Conservation (phyloP, 345 rosid genomes). For the Turritis glabra region DNA sequence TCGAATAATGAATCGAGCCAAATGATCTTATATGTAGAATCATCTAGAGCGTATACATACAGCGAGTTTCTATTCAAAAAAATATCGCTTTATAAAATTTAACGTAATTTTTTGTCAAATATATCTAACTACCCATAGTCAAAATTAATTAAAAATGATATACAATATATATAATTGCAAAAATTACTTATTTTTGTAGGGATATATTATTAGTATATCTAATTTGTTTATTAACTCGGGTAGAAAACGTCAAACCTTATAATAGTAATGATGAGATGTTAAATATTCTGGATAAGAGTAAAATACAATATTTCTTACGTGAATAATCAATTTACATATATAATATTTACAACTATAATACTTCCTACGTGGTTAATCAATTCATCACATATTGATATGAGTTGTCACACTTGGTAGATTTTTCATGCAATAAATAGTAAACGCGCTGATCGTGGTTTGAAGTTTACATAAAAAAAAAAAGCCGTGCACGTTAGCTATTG, state of each 20-base stretch:
- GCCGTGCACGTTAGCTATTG: slow-evolving; percentile 36
- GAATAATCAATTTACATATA: not conserved
- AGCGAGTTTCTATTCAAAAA: too few relatives aligned
- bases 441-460: slow-evolving; percentile 6
- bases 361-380: not conserved
- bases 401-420: slow-evolving; percentile 7
- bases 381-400: slow-evolving; percentile 12
- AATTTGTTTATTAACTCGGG: not conserved
- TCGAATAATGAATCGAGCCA: not conserved
- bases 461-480: not conserved
- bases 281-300: not conserved
- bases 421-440: slow-evolving; percentile 23
- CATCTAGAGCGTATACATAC: too few relatives aligned
- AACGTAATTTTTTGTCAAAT: too few relatives aligned
- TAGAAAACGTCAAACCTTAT: not conserved
- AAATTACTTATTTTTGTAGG: not conserved
- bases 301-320: not conserved
- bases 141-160: too few relatives aligned
- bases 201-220: too few relatives aligned
- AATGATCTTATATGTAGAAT: not conserved
- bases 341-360: not conserved
- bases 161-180: not conserved
- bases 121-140: not conserved
- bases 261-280: not conserved
- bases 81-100: too few relatives aligned